A percentile compares a stretch with the other conserved stretches of the same genome.
phyloP scores from a whole-genome alignment of 805 yeast genomes.

The Zygosaccharomyces siamensis region DNA sequence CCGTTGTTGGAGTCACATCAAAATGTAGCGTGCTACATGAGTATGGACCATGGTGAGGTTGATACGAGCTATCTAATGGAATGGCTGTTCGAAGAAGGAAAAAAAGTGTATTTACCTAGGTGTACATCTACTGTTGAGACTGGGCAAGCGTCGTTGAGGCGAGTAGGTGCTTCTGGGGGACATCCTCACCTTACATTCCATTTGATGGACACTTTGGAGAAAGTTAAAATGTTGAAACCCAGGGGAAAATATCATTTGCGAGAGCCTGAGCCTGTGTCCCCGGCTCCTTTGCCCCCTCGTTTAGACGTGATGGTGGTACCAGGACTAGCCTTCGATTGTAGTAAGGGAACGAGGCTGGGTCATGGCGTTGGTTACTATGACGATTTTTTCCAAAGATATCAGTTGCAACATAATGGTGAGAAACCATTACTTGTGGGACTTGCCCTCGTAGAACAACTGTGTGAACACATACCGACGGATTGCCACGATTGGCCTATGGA shows the following conservation, averaged over 20 bases:
- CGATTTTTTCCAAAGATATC: slow-evolving; percentile 55
- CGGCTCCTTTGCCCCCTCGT: slow-evolving; percentile 27
- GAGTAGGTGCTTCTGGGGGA: slow-evolving; percentile 16
- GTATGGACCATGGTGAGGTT: slow-evolving; percentile 68
- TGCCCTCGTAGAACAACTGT: slow-evolving; percentile 29
- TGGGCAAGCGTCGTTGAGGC: slow-evolving; percentile 28
- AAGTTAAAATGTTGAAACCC: slow-evolving; percentile 50
- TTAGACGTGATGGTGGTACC: slow-evolving; percentile 78
- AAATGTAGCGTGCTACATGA: slow-evolving; percentile 65
- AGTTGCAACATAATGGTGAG: slow-evolving; percentile 15
- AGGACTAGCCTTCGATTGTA: slow-evolving; percentile 63
- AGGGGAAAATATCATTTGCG: slow-evolving; percentile 60
- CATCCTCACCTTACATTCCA: slow-evolving; percentile 54
- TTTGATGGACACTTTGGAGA: slow-evolving; percentile 39
- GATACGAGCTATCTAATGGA: slow-evolving; percentile 53
- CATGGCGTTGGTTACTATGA: slow-evolving; percentile 95
- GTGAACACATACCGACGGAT: slow-evolving; percentile 24
- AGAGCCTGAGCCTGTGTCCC: slow-evolving; percentile 51
- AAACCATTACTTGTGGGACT: slow-evolving; percentile 31
- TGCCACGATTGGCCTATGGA: slow-evolving; percentile 33
- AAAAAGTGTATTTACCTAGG: slow-evolving; percentile 55
- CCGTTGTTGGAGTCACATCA: slow-evolving; percentile 11
- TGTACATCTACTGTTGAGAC: slow-evolving; percentile 37
- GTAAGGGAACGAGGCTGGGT: slow-evolving; percentile 57
- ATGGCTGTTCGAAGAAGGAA: slow-evolving; percentile 46